Conservation (phyloP, 2,329 filamentous ascomycete genomes). For the Aspergillus unguis region DNA sequence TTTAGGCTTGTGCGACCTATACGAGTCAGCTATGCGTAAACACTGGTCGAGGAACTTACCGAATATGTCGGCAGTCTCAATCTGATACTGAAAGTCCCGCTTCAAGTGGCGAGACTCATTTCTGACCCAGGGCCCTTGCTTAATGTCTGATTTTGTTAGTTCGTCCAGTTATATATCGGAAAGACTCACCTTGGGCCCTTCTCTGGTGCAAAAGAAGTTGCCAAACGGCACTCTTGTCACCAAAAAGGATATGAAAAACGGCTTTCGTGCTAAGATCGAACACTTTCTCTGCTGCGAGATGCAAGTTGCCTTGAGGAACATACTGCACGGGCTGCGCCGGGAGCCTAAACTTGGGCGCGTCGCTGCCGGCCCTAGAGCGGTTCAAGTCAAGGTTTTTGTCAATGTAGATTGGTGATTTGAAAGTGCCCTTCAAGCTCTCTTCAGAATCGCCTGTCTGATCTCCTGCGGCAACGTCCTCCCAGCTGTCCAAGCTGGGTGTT, state of each 20-base stretch:
- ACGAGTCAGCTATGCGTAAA: slow-evolving; percentile 6
- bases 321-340: slow-evolving; percentile 78
- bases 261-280: slow-evolving; percentile 92
- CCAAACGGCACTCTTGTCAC: slow-evolving; percentile 93
- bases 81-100: slow-evolving; percentile 77
- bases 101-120: slow-evolving; percentile 68
- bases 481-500: slow-evolving; percentile 79
- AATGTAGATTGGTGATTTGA: slow-evolving; percentile 58
- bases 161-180: not conserved
- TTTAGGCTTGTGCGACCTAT: slow-evolving; percentile 51
- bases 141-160: slow-evolving; percentile 55
- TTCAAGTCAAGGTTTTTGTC: slow-evolving; percentile 59
- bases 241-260: slow-evolving; percentile 93
- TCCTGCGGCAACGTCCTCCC: slow-evolving; percentile 73
- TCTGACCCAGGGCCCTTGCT: slow-evolving; percentile 79
- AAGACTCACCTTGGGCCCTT: slow-evolving; percentile 58
- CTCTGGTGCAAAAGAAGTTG: slow-evolving; percentile 84
- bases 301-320: slow-evolving; percentile 76
- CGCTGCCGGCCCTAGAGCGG: slow-evolving; percentile 34
- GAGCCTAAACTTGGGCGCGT: slow-evolving; percentile 71
- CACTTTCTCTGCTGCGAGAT: slow-evolving; percentile 70
- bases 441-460: slow-evolving; percentile 54
- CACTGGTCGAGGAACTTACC: slow-evolving; percentile 35
- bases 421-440: slow-evolving; percentile 45
- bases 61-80: slow-evolving; percentile 64